phyloP scores from a whole-genome alignment of 441 rosid genomes.

The Gossypium laxum region DNA sequence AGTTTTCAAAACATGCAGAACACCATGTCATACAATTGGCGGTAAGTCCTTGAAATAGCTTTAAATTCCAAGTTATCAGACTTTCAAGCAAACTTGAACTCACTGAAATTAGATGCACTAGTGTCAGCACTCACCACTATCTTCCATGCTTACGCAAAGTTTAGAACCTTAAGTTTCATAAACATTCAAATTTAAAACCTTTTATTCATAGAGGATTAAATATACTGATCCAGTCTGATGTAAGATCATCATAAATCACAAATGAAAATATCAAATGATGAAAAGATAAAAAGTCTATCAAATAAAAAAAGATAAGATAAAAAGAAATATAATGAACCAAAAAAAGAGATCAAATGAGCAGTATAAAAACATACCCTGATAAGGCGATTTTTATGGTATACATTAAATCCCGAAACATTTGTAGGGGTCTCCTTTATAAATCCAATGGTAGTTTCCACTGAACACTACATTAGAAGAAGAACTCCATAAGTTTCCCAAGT shows the following conservation, averaged over 20 bases:
- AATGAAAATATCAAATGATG: neutral
- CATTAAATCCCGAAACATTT: slow-evolving; percentile 53
- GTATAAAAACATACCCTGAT: slow-evolving; percentile 50
- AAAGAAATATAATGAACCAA: neutral
- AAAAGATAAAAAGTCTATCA: neutral
- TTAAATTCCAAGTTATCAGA: neutral
- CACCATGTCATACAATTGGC: neutral
- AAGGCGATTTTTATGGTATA: slow-evolving; percentile 89
- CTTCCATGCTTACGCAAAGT: neutral
- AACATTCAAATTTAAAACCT: neutral
- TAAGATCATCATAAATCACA: neutral
- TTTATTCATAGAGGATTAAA: neutral
- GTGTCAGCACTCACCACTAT: neutral
- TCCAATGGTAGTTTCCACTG: slow-evolving; percentile 66
- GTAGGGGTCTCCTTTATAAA: slow-evolving; percentile 70
- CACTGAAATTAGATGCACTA: neutral
- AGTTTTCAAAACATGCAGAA: neutral
- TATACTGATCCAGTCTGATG: neutral
- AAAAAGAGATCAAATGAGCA: neutral
- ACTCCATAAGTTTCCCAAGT: neutral
- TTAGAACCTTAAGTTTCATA: neutral
- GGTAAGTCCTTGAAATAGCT: neutral
- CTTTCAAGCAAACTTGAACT: neutral
- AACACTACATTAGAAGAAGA: slow-evolving; percentile 32
- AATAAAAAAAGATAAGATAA: neutral